phyloP scores from a whole-genome alignment of 139 green algal species.

The Chlamydomonas sp. region DNA sequence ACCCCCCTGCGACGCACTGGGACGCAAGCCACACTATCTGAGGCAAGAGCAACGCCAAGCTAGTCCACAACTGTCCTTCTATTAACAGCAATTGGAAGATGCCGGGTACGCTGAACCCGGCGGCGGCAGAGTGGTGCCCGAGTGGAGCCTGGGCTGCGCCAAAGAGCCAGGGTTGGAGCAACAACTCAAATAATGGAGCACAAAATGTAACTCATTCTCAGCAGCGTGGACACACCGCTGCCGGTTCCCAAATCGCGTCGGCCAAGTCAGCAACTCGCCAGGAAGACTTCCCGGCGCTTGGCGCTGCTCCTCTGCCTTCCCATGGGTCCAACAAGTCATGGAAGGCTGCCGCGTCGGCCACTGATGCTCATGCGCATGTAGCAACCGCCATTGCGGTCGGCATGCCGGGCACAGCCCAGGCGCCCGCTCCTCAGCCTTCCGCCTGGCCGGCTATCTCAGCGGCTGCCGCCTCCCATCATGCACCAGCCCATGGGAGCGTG shows the following conservation, averaged over 20 bases:
- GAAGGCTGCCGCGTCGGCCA: not conserved
- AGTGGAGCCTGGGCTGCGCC: not conserved
- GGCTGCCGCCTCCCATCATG: too few relatives aligned
- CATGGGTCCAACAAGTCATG: slow-evolving; percentile 1
- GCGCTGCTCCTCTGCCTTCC: not conserved
- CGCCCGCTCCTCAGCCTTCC: too few relatives aligned
- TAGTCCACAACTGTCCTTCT: not conserved
- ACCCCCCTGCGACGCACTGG: not conserved
- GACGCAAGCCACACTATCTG: not conserved
- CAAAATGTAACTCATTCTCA: not conserved
- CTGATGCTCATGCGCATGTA: too few relatives aligned
- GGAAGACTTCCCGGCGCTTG: slow-evolving; percentile 3
- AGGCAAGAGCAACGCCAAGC: not conserved
- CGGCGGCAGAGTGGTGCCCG: slow-evolving; percentile 3
- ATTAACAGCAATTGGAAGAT: not conserved
- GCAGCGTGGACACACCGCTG: too few relatives aligned
- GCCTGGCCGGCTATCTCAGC: too few relatives aligned
- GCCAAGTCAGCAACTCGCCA: too few relatives aligned
- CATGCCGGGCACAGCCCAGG: too few relatives aligned
- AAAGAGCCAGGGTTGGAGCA: not conserved
- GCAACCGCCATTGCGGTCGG: too few relatives aligned
- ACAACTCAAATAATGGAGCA: not conserved
- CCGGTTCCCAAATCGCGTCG: too few relatives aligned
- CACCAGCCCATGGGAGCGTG: too few relatives aligned
- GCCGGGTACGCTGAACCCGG: slow-evolving; percentile 10